Evolutionary conservation across 331 rosid genomes (phyloP).

Genomic region (Arachis monticola): DNA sequence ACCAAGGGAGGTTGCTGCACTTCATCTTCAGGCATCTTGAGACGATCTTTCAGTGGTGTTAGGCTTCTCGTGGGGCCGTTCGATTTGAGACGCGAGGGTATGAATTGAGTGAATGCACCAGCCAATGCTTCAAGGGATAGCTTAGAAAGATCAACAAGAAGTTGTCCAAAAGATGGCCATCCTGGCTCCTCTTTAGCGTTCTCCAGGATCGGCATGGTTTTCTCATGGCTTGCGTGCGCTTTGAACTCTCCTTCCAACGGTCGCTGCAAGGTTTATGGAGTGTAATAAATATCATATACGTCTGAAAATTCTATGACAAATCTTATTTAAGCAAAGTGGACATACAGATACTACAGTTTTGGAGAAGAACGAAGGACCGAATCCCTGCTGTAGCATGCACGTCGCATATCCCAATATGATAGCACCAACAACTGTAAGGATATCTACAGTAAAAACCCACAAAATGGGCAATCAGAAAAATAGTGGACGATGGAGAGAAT

Average conservation of each 20-base stretch:
- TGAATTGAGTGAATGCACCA: slow-evolving; percentile 51
- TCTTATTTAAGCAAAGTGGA: slow-evolving; percentile 27
- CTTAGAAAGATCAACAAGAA: slow-evolving; percentile 73
- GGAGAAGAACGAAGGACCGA: slow-evolving; percentile 68
- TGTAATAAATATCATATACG: slow-evolving; percentile 22
- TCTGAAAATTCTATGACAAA: slow-evolving; percentile 26
- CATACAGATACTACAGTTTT: slow-evolving; percentile 47
- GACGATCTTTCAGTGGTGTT: slow-evolving; percentile 76
- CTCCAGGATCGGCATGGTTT: slow-evolving; percentile 49
- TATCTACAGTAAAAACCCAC: slow-evolving; percentile 63
- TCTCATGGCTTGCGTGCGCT: slow-evolving; percentile 55
- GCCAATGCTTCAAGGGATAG: slow-evolving; percentile 61
- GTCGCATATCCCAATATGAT: slow-evolving; percentile 83
- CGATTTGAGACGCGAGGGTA: slow-evolving; percentile 62
- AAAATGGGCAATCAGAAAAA: slow-evolving; percentile 25
- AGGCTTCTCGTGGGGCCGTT: slow-evolving; percentile 51
- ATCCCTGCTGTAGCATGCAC: slow-evolving; percentile 90
- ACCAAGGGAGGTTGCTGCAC: slow-evolving; percentile 42
- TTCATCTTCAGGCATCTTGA: slow-evolving; percentile 81
- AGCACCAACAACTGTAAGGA: slow-evolving; percentile 88
- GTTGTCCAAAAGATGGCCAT: slow-evolving; percentile 95
- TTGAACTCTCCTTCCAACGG: slow-evolving; percentile 48
- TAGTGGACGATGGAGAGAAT: slow-evolving; percentile 6
- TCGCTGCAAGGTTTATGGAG: slow-evolving; percentile 48
- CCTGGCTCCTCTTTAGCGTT: slow-evolving; percentile 82